Evolutionary conservation across 2,329 filamentous ascomycete genomes (phyloP).

Genomic region (Podosphaera leucotricha): DNA sequence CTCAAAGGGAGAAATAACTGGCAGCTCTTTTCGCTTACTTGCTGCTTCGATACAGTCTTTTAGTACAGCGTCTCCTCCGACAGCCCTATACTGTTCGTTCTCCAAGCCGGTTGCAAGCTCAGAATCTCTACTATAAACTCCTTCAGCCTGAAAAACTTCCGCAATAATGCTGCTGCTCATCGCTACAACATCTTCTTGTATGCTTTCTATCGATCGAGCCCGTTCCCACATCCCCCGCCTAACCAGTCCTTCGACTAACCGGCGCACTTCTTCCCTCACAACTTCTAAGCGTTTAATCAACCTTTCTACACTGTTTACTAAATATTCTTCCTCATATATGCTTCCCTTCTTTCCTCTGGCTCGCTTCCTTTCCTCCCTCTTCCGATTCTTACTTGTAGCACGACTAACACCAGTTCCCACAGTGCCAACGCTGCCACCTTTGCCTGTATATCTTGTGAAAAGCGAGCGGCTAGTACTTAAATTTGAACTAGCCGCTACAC

Average conservation of each 20-base stretch:
- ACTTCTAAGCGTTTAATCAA: constrained; percentile 63
- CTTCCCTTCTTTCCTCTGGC: constrained; percentile 88
- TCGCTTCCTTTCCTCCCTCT: constrained; percentile 82
- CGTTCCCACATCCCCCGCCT: constrained; percentile 71
- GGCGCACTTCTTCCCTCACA: constrained; percentile 45
- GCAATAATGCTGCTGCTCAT: constrained; percentile 40
- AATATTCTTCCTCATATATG: constrained; percentile 94
- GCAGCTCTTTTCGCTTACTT: constrained; percentile 12
- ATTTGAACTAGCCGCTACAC: constrained; percentile 60
- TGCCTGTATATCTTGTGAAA: constrained; percentile 79
- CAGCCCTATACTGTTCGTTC: constrained; percentile 9
- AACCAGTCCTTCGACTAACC: constrained; percentile 54
- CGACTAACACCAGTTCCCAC: constrained; percentile 50
- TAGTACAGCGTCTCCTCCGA: constrained; percentile 15
- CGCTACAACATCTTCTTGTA: constrained; percentile 50
- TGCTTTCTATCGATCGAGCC: constrained; percentile 50
- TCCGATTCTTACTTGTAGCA: constrained; percentile 67
- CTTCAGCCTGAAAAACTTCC: constrained; percentile 38
- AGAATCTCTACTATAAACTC: constrained; percentile 7
- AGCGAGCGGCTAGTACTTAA: constrained; percentile 64
- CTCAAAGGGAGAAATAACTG: constrained; percentile 19
- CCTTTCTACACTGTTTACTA: constrained; percentile 66
- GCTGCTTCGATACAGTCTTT: constrained; percentile 14
- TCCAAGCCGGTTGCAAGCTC: constrained; percentile 7
- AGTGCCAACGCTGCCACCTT: constrained; percentile 33